Evolutionary conservation across 176 grass and related monocot species (phyloP), one percentile per base, ranked within the genome.

Genomic region (Zoysia japonica): DNA sequence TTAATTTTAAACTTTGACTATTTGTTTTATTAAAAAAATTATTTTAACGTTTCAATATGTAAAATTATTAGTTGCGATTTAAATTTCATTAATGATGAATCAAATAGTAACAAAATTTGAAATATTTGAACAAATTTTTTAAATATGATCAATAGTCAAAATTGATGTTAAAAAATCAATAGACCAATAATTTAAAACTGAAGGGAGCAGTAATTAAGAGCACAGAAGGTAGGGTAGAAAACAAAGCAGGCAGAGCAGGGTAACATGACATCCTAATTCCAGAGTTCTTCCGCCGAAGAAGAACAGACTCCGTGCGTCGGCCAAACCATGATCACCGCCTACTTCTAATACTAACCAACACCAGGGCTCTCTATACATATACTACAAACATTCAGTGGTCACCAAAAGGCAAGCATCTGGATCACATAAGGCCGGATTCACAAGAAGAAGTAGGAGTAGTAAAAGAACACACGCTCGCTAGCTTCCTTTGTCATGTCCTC

Each of bases 171-270:
- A 28, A 28, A 28, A 28, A 28, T 28, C 0, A 28, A 28, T 0
- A 28, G 28, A 28, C 0, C 28, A 28, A 28, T 28, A 28, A 28
- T 28, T 28, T 28, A 28, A 28, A 28, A 28, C 28, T 28, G 28
- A 28, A 28, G 0, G 28, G 0, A 28, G 28, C 28, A 16, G 4
- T n/a, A 28, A 59, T 67, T 73, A 28, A 28, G 28, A 28, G 28
- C 28, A 85, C 83, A 85, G 41, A 10, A n/a, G 55, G 28, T 28
- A 20, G 43, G 3, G 2, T 61, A 53, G n/a, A 52, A 81, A 68
- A 84, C 53, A 51, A 62, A 84, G 70, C 47, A 83, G 70, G 39
- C 70, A 57, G 28, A 28, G 28, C 28, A 1, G 41, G 38, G 47
- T 5, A 61, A 48, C 51, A 55, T 15, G 19, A 13, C 54, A 81